Base-by-base conservation (phyloP, 345 rosid genomes). In the Salix dunnii region DNA sequence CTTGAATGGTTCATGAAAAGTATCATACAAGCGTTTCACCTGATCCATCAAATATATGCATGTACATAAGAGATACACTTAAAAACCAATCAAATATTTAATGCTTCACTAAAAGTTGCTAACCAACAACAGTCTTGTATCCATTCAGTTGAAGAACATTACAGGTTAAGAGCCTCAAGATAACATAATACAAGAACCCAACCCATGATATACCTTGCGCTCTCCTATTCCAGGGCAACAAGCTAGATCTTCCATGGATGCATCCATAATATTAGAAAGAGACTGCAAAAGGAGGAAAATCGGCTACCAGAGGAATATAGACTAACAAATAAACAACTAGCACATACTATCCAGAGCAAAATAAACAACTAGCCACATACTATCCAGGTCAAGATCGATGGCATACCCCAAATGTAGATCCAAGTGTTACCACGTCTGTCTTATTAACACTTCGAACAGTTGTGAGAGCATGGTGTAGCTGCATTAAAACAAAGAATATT, bases 141-240 rank as follows among this genome's bases (percentile, higher is more conserved):
- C 20, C 33, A 21, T 30, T 30, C 0, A 40, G 48, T 20, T 42
- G 10, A 18, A 53, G 36, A 46, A 21, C 5, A 36, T 21, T 17
- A 49, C 16, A 16, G n/a, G 4, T 30, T 30, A 61, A n/a, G 27
- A 11, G 36, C 68, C 55, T 36, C 40, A 60, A 43, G 25, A 46
- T 8, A 51, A 28, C 27, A 38, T 2, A 16, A 17, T 17, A 49
- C 3, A 46, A 23, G 77, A 48, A 23, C 18, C 27, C 35, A 48
- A 23, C 18, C 27, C 35, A 55, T 36, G 65, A 69, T 16, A 48
- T 81, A 93, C 99, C 98, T 96, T 96, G 68, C 96, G 89, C 80
- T 93, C 98, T 31, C 98, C 97, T 40, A 93, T 92, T 78, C 97
- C 99, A 13, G 99, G 99, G 82, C 98, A 93, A 48, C 92, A 87